These are phyloP conservation scores for Neurospora sp. DNA, from an alignment of 495 filamentous ascomycete species.

Conservation along the genomic window DNA sequence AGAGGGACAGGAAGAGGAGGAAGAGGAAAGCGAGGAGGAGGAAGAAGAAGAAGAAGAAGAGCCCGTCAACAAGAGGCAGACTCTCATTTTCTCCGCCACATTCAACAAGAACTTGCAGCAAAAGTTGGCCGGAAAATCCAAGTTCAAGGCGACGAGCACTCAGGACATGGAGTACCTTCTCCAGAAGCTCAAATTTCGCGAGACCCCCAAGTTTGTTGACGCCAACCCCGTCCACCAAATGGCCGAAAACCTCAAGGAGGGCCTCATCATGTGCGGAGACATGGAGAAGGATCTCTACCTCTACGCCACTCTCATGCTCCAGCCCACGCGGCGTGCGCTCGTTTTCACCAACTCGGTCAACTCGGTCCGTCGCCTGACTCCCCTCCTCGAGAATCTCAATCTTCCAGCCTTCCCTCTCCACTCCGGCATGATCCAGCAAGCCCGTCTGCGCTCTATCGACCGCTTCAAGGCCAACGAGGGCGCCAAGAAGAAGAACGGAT, in stretches of 20 bases:
- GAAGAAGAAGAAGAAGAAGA: constrained; percentile 18
- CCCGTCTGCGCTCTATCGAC: constrained; percentile 86
- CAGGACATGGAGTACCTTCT: constrained; percentile 86
- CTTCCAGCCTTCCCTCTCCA: constrained; percentile 73
- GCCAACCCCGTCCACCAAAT: constrained; percentile 80
- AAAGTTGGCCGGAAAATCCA: constrained; percentile 71
- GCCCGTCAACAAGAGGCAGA: constrained; percentile 51
- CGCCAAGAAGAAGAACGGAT: constrained; percentile 11
- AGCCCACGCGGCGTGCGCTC: constrained; percentile 67
- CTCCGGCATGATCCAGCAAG: constrained; percentile 92
- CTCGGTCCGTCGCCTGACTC: constrained; percentile 76
- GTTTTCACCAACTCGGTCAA: constrained; percentile 95
- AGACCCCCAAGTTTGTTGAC: constrained; percentile 83
- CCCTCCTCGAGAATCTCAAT: constrained; percentile 73
- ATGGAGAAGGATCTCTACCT: constrained; percentile 97
- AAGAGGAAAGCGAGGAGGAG: constrained; percentile 18
- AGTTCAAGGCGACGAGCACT: constrained; percentile 55
- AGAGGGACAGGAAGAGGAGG: constrained; percentile 26
- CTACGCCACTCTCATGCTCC: constrained; percentile 75
- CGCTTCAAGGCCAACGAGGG: constrained; percentile 63
- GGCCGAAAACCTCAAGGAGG: constrained; percentile 77
- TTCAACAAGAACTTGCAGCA: constrained; percentile 85
- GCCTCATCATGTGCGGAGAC: constrained; percentile 80
- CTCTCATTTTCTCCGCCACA: constrained; percentile 91
- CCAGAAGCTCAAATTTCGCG: constrained; percentile 77